Conservation (phyloP, 2,329 filamentous ascomycete genomes). For the Curvularia sp. region DNA sequence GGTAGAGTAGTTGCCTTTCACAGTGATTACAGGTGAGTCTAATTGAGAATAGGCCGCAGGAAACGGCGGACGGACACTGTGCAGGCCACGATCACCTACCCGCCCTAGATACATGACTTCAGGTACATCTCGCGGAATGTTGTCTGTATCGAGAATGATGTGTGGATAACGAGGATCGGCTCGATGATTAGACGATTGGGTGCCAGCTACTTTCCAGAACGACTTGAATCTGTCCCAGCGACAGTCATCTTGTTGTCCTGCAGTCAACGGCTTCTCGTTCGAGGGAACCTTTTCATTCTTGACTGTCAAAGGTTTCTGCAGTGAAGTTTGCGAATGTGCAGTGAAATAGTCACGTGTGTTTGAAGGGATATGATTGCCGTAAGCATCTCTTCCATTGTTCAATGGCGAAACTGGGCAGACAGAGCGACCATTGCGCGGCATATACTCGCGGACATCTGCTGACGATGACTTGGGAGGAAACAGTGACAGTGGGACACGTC, state of each 20-base stretch:
- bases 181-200: neutral
- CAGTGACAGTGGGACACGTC: constrained; percentile 2
- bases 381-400: constrained; percentile 23
- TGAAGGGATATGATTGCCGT: constrained; percentile 24
- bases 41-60: neutral
- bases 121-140: neutral
- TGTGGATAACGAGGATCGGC: neutral
- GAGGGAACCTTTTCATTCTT: neutral
- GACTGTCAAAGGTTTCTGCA: neutral
- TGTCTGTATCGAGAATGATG: neutral
- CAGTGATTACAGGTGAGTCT: neutral
- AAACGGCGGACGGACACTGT: constrained; percentile 7
- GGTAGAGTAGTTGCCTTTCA: neutral
- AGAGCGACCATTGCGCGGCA: neutral
- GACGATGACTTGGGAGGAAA: constrained; percentile 9
- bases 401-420: constrained; percentile 17
- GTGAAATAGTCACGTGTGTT: constrained; percentile 16
- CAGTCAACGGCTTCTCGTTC: neutral
- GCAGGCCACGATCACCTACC: neutral
- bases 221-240: constrained; percentile 3
- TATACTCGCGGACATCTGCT: constrained; percentile 16
- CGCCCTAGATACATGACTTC: neutral
- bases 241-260: constrained; percentile 2
- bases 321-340: neutral
- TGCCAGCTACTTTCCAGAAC: constrained; percentile 11